phyloP scores from a whole-genome alignment of 2,329 filamentous ascomycete genomes.

The Alternaria solani region DNA sequence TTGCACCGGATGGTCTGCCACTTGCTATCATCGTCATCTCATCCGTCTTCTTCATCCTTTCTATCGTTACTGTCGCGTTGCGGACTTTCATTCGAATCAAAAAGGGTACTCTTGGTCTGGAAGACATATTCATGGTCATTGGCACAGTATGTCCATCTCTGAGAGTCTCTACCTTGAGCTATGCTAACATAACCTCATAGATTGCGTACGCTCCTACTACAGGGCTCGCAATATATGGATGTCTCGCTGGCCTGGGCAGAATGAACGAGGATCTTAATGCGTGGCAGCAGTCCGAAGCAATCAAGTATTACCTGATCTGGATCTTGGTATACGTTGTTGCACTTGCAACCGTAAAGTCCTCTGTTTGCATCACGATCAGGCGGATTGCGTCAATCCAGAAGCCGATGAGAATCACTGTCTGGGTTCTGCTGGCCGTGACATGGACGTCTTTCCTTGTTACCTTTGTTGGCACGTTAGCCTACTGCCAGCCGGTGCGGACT shows the following conservation, averaged over 20 bases:
- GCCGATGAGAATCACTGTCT: slow-evolving; percentile 25
- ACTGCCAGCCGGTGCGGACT: slow-evolving; percentile 26
- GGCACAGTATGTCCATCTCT: slow-evolving; percentile 16
- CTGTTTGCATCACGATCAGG: slow-evolving; percentile 35
- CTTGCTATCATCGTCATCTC: slow-evolving; percentile 28
- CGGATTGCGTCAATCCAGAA: slow-evolving; percentile 32
- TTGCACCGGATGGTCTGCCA: slow-evolving; percentile 25
- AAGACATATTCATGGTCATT: slow-evolving; percentile 27
- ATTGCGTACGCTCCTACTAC: background rate
- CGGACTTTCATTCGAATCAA: slow-evolving; percentile 25
- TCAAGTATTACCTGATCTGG: slow-evolving; percentile 40
- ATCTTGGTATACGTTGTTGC: slow-evolving; percentile 34
- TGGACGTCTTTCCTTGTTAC: slow-evolving; percentile 35
- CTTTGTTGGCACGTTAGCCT: slow-evolving; percentile 29
- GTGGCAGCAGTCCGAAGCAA: slow-evolving; percentile 29
- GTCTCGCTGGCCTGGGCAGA: slow-evolving; percentile 29
- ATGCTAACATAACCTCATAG: background rate
- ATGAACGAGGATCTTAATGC: slow-evolving; percentile 26
- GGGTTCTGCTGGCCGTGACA: slow-evolving; percentile 24
- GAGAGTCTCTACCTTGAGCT: no score
- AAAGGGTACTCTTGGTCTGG: slow-evolving; percentile 27
- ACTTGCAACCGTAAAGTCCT: slow-evolving; percentile 35
- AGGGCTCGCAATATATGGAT: background rate
- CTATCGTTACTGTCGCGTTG: slow-evolving; percentile 24
- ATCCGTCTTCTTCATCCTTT: slow-evolving; percentile 24